Evolutionary conservation across 768 basidiomycete genomes (phyloP), one percentile per base, ranked within the genome.

Genomic region (Fibroporia radiculosa): DNA sequence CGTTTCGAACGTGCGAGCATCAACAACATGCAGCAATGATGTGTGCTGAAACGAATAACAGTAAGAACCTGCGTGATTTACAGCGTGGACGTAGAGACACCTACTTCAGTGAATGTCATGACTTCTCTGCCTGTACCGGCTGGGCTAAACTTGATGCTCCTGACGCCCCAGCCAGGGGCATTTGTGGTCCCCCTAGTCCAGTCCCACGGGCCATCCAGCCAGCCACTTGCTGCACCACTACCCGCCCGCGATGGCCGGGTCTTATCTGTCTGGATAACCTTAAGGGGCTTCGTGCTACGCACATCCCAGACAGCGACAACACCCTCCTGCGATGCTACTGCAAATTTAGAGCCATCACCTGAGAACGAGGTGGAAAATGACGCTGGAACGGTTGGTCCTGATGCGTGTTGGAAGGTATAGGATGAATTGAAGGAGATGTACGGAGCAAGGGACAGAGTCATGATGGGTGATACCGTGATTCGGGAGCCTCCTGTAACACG

Each of bases 71-170:
- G 6, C 3, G 28, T 14, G 25, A 2, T n/a, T n/a, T n/a, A n/a
- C n/a, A n/a, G n/a, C n/a, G n/a, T n/a, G 11, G 8, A 13, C 12
- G 19, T 12, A 18, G 29, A 32, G 10, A 20, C 6, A 48, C 77
- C 44, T 49, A 91, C 90, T 79, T 93, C 92, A 13, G 92, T 90
- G 64, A 93, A 96, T 0, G 79, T 81, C 77, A 95, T 77, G 1
- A 93, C 62, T 62, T 95, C 93, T 49, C 77, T 74, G 20, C 78
- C 71, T 42, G 63, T 62, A 18, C 78, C 78, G 1, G 77, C 75
- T 10, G 77, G 73, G 47, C 80, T 78, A 63, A 95, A 96, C 62
- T 93, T 93, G 57, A 96, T 80, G 45, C 73, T 89, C 44, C 93
- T 67, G 6, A 84, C 84, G 32, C 90, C 88, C 78, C 90, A 92